These are phyloP conservation scores for Vitis hybrid DNA, from an alignment of 177 flowering plant species.

Conservation along the genomic window DNA sequence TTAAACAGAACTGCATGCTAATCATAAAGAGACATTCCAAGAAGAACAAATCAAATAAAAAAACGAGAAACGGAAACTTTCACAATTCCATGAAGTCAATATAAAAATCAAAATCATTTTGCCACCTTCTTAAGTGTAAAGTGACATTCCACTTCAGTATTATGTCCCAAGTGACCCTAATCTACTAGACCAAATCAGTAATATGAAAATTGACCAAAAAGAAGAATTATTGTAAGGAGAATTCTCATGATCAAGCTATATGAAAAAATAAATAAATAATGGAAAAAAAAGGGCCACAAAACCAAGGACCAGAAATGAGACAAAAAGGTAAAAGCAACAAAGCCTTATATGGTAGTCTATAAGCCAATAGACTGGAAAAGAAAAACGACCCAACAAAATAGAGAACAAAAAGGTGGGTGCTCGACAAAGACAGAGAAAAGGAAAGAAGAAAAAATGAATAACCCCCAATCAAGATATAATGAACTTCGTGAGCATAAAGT, in stretches of 20 bases:
- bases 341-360: too few species aligned
- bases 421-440: neutral
- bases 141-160: neutral
- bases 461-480: neutral
- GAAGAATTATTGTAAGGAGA: too few species aligned
- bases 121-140: neutral
- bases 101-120: neutral
- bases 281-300: too few species aligned
- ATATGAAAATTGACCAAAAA: too few species aligned
- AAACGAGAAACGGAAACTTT: neutral
- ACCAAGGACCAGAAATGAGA: too few species aligned
- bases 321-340: too few species aligned
- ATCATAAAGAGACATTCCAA: neutral
- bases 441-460: neutral
- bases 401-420: neutral
- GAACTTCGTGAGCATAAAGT: neutral
- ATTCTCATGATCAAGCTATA: too few species aligned
- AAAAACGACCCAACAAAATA: neutral
- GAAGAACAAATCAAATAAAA: neutral
- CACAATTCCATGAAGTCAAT: neutral
- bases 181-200: too few species aligned
- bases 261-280: too few species aligned
- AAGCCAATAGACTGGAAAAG: neutral
- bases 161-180: too few species aligned
- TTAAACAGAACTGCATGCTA: neutral